Conservation (phyloP, 495 filamentous ascomycete species). For the Tuber brumale region DNA sequence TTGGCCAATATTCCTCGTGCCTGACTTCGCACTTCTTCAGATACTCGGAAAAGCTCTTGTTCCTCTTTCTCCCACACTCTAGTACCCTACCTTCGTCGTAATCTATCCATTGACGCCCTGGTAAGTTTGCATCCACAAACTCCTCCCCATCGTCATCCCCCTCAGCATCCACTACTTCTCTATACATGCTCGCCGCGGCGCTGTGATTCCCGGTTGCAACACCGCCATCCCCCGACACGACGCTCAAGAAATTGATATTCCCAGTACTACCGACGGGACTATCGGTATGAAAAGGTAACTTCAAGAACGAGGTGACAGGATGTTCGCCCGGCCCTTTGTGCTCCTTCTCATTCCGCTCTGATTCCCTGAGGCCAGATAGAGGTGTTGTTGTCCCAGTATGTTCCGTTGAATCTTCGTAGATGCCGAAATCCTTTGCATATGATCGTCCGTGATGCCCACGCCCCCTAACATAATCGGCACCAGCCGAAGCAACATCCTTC, state of each 20-base stretch:
- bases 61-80: slow-evolving; percentile 15
- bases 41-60: slow-evolving; percentile 41
- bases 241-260: not conserved
- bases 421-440: slow-evolving; percentile 23
- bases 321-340: slow-evolving; percentile 16
- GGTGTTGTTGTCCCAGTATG: slow-evolving; percentile 21
- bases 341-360: slow-evolving; percentile 20
- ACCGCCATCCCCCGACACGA: slow-evolving; percentile 11
- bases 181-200: slow-evolving; percentile 45
- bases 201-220: slow-evolving; percentile 35
- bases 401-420: slow-evolving; percentile 25
- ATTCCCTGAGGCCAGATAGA: slow-evolving; percentile 11
- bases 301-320: slow-evolving; percentile 21
- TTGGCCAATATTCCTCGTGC: slow-evolving; percentile 61
- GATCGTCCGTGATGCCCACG: slow-evolving; percentile 34
- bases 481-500: slow-evolving; percentile 60
- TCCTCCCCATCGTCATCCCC: slow-evolving; percentile 39
- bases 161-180: slow-evolving; percentile 39
- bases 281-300: slow-evolving; percentile 23
- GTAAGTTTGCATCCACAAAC: slow-evolving; percentile 23
- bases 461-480: slow-evolving; percentile 36
- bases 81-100: not conserved
- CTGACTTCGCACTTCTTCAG: slow-evolving; percentile 30
- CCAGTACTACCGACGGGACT: slow-evolving; percentile 13
- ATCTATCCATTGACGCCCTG: not conserved